Conservation (phyloP, 2,329 filamentous ascomycete species). For the Trichoderma semiorbis region DNA sequence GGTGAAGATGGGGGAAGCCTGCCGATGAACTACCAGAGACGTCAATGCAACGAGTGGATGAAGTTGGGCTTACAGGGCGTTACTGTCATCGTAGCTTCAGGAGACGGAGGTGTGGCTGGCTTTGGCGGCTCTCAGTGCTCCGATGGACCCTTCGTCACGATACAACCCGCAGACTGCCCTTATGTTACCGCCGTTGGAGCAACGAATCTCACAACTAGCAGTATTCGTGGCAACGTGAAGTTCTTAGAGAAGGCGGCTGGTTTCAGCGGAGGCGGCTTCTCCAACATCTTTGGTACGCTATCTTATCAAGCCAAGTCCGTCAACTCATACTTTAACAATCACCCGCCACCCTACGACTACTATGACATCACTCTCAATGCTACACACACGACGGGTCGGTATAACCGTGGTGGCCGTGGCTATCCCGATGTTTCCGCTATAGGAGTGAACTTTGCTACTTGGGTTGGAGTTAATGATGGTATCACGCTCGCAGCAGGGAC, state of each 20-base stretch:
- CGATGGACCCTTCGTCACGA: conserved; percentile 41
- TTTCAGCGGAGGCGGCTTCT: conserved; percentile 35
- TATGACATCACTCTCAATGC: conserved; percentile 26
- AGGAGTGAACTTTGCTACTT: conserved; percentile 41
- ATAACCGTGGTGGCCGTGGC: conserved; percentile 40
- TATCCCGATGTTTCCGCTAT: conserved; percentile 46
- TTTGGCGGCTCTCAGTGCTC: conserved; percentile 39
- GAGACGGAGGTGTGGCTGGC: conserved; percentile 47
- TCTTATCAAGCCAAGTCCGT: conserved; percentile 44
- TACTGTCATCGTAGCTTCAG: conserved; percentile 45
- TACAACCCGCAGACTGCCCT: conserved; percentile 45
- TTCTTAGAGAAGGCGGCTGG: neutral
- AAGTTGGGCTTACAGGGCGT: conserved; percentile 52
- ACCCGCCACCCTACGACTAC: conserved; percentile 2
- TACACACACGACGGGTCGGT: conserved; percentile 40
- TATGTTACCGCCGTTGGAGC: conserved; percentile 49
- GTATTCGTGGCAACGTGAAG: neutral
- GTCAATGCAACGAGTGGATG: conserved; percentile 54
- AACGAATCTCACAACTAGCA: conserved; percentile 40
- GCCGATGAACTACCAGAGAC: conserved; percentile 44
- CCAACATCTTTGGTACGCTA: conserved; percentile 44
- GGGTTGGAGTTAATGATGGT: conserved; percentile 35
- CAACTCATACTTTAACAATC: conserved; percentile 35
- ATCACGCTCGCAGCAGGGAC: conserved; percentile 47
- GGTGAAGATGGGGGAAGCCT: conserved; percentile 49